phyloP scores from a whole-genome alignment of 2,329 filamentous ascomycete species.

The Didymella keratinophila region DNA sequence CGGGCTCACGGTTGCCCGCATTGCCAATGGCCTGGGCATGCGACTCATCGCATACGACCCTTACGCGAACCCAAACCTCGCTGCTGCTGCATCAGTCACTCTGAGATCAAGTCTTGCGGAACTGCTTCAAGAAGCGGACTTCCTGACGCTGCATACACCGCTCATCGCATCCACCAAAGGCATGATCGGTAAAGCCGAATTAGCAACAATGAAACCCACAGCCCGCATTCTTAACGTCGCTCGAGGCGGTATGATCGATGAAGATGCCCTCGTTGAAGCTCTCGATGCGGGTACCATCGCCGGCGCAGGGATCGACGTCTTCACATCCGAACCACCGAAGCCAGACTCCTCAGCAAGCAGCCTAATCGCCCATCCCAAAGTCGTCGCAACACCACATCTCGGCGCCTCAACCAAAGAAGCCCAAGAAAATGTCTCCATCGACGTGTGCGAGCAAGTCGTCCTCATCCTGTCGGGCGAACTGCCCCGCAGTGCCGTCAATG shows the following conservation, averaged over 20 bases:
- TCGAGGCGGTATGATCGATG: slow-evolving; percentile 81
- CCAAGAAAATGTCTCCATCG: slow-evolving; percentile 83
- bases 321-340: slow-evolving; percentile 75
- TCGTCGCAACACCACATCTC: slow-evolving; percentile 80
- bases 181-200: slow-evolving; percentile 72
- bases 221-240: slow-evolving; percentile 81
- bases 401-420: slow-evolving; percentile 83
- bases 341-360: slow-evolving; percentile 65
- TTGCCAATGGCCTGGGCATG: slow-evolving; percentile 81
- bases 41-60: slow-evolving; percentile 77
- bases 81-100: slow-evolving; percentile 70
- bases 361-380: slow-evolving; percentile 73
- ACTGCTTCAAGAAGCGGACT: slow-evolving; percentile 73
- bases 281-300: slow-evolving; percentile 75
- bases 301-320: slow-evolving; percentile 81
- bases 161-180: slow-evolving; percentile 79
- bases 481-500: slow-evolving; percentile 80
- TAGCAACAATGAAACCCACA: slow-evolving; percentile 75
- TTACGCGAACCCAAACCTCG: slow-evolving; percentile 77
- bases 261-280: slow-evolving; percentile 73
- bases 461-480: slow-evolving; percentile 76
- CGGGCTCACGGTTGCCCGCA: slow-evolving; percentile 79
- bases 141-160: slow-evolving; percentile 82
- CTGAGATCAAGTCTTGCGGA: slow-evolving; percentile 66
- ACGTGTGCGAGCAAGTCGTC: slow-evolving; percentile 81